Conservation (phyloP, 192 early-diverging fungal species). For the Linnemannia schmuckeri region DNA sequence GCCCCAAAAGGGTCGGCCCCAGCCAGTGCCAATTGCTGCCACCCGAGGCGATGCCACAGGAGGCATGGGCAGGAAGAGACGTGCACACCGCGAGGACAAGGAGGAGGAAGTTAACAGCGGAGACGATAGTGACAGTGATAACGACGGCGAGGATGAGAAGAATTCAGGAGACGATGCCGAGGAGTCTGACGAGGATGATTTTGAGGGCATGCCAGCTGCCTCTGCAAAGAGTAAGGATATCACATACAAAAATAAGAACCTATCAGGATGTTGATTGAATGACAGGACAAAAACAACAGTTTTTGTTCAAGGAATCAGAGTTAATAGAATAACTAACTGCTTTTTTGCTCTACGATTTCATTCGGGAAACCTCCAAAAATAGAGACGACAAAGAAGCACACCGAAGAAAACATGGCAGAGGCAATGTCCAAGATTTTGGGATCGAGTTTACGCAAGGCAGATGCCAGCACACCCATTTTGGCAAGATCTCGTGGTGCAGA, state of each 20-base stretch:
- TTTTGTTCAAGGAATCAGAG: not conserved
- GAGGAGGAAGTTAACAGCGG: constrained; percentile 38
- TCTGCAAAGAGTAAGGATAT: constrained; percentile 34
- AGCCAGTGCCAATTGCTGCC: constrained; percentile 33
- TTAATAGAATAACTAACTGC: not conserved
- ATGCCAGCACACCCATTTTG: constrained; percentile 79
- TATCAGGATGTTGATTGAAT: not conserved
- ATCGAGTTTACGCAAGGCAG: constrained; percentile 56
- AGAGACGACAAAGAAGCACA: constrained; percentile 64
- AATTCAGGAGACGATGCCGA: constrained; percentile 58
- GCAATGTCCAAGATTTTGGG: constrained; percentile 79
- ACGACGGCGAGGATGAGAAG: constrained; percentile 58
- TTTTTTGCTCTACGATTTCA: too few relatives aligned
- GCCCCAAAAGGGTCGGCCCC: constrained; percentile 19
- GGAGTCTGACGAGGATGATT: constrained; percentile 56
- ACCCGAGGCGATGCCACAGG: constrained; percentile 50
- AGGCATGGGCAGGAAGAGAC: constrained; percentile 37
- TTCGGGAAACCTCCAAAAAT: not conserved
- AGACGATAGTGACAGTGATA: constrained; percentile 50
- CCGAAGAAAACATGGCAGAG: constrained; percentile 70
- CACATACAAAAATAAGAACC: not conserved
- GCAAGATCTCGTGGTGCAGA: constrained; percentile 86
- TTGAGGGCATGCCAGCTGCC: constrained; percentile 53
- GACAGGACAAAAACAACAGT: not conserved
- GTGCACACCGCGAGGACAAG: constrained; percentile 17